Evolutionary conservation across 2,329 filamentous ascomycete genomes (phyloP).

Genomic region (Thelonectria rubi): DNA sequence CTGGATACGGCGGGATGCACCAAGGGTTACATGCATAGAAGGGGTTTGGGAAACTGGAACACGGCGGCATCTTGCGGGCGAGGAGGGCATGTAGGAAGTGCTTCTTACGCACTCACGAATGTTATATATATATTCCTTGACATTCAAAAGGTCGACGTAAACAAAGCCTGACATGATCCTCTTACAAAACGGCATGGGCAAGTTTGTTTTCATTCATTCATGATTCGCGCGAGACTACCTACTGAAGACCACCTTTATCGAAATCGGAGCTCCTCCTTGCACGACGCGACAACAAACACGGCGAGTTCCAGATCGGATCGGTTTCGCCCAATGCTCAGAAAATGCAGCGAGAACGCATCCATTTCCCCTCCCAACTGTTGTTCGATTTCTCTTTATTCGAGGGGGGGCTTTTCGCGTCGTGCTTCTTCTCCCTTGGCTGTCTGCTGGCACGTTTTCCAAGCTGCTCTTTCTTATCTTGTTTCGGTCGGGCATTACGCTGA

Average conservation of each 20-base stretch:
- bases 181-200: background rate
- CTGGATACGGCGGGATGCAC: conserved; percentile 8
- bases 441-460: background rate
- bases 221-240: background rate
- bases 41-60: background rate
- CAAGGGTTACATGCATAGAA: conserved; percentile 3
- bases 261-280: conserved; percentile 18
- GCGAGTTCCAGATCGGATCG: background rate
- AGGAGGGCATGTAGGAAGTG: background rate
- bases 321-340: conserved; percentile 22
- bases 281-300: conserved; percentile 7
- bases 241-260: conserved; percentile 12
- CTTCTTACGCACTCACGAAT: conserved; percentile 2
- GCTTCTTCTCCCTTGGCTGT: background rate
- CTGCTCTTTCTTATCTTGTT: background rate
- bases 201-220: conserved; percentile 8
- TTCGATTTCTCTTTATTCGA: background rate
- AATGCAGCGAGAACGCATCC: conserved; percentile 16
- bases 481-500: conserved; percentile 22
- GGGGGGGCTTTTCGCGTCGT: background rate
- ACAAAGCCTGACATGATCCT: background rate
- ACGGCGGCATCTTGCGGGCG: background rate
- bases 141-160: background rate
- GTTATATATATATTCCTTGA: conserved; percentile 15
- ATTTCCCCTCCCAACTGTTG: background rate